Base-by-base conservation (phyloP, 352 stramenopile species). In the Peronospora farinosa region DNA sequence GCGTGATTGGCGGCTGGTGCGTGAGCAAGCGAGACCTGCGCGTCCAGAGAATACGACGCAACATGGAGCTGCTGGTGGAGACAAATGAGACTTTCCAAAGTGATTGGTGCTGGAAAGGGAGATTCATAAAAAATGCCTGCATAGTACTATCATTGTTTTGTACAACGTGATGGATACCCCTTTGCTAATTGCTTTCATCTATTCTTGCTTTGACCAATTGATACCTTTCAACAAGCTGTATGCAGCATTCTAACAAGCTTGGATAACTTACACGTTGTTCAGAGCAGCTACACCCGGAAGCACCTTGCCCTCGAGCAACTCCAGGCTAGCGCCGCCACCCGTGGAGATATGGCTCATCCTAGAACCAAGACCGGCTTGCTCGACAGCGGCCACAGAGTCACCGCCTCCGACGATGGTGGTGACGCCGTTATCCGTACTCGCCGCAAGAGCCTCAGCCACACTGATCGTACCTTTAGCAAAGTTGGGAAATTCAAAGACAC, bases 331-430 rank as follows among this genome's bases (percentile, higher is more conserved):
- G 72, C 97, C 97, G 49, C 97, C 97, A 54, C 97, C 97, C 8
- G 97, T 99, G 11, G 83, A 97, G 60, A 98, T 97, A 65, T 98
- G 95, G 65, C 86, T 97, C 70, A 99, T 96, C 47, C 95, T 88
- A 38, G 86, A 69, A 16, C 79, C 92, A 30, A 98, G 73, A 5
- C 87, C 88, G 28, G 85, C 84, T 44, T 98, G 76, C 57, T 98
- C 95, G 2, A 98, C 85, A 19, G 95, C 95, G 15, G 95, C 93
- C 45, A 98, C 95, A 43, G 89, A 97, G 68, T 99, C 95, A 30
- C 96, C 96, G 32, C 96, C 96, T 33, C 96, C 90, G 28, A 97
- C 89, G 43, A 97, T 88, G 4, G 88, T 96, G 35, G 86, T 96
- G 40, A 74, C 67, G 28, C 86, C 88, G 8, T 57, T 68, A 36